Evolutionary conservation across 163 green algal species (phyloP), one percentile per base, ranked within the genome.

Genomic region (Scenedesmus sp.): DNA sequence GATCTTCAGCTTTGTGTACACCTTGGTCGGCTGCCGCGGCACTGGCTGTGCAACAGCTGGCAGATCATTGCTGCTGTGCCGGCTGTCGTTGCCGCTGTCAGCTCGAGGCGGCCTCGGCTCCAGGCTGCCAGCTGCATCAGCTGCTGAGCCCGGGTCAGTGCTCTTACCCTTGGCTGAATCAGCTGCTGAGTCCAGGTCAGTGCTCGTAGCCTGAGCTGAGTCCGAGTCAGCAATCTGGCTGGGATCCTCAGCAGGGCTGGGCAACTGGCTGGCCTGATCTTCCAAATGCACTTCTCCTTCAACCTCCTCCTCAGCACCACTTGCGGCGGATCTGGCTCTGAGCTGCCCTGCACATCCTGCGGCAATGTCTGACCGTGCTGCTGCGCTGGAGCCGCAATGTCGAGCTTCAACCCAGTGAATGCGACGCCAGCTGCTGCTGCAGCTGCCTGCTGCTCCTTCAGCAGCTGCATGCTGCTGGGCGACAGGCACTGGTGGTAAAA

Each of bases 401-500:
- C 65, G 3, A 10, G 65, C 30, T 76, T 40, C 65, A 76, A 18
- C 30, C 65, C 65, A 18, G 65, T 40, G 3, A 76, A 76, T 40
- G 65, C 30, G 18, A 56, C 40, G 46, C 42, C 30, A 22, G 68
- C 43, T 22, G 68, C 30, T 26, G 70, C 16, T 76, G 83, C 73
- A 15, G 81, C 44, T n/a, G 81, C 46, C 30, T 59, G 18, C 49
- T 72, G 81, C 46, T 70, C n/a, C 2, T 59, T 40, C 0, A n/a
- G 46, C 4, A 30, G 43, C 85, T 84, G 68, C 30, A 51, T 9
- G 3, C 6, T 59, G 83, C 30, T 42, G 0, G 76, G 76, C 0
- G 33, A n/a, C 13, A 87, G 33, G 56, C 87, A 91, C 24, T 91
- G 87, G 26, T 81, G 49, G 76, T 87, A 86, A 16, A 79, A 86